phyloP scores from a whole-genome alignment of 148 eudicot genomes.

The Amaranthus hypochondriacus region DNA sequence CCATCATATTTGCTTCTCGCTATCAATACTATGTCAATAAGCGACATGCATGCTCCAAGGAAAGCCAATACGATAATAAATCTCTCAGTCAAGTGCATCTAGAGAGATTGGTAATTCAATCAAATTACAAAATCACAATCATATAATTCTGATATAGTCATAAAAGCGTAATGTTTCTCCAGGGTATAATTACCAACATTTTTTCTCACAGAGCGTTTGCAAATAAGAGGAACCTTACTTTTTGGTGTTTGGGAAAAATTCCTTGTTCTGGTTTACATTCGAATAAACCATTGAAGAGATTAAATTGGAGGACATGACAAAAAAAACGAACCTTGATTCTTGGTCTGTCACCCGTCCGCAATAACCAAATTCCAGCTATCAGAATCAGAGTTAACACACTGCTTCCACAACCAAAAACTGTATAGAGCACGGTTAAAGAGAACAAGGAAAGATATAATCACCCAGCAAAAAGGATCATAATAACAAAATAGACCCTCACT shows the following conservation, averaged over 20 bases:
- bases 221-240: too few species aligned
- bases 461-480: not conserved
- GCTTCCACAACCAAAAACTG: constrained; percentile 57
- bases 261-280: too few species aligned
- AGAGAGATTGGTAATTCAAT: not conserved
- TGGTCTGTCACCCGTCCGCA: constrained; percentile 24
- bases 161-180: too few species aligned
- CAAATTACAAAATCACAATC: not conserved
- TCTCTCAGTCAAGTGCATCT: constrained; percentile 41
- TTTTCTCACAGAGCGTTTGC: too few species aligned
- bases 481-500: not conserved
- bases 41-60: constrained; percentile 41
- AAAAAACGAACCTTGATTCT: constrained; percentile 32
- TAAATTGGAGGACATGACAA: not conserved
- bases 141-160: not conserved
- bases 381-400: constrained; percentile 42
- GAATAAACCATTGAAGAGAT: not conserved
- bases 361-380: constrained; percentile 31
- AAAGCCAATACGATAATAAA: constrained; percentile 36
- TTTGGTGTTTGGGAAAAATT: too few species aligned
- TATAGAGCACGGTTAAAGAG: constrained; percentile 32
- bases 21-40: constrained; percentile 36
- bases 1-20: constrained; percentile 25
- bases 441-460: not conserved
- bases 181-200: too few species aligned